These are phyloP conservation scores for Acrasis kona DNA, from an alignment of 78 protist genomes.

Conservation along the genomic window DNA sequence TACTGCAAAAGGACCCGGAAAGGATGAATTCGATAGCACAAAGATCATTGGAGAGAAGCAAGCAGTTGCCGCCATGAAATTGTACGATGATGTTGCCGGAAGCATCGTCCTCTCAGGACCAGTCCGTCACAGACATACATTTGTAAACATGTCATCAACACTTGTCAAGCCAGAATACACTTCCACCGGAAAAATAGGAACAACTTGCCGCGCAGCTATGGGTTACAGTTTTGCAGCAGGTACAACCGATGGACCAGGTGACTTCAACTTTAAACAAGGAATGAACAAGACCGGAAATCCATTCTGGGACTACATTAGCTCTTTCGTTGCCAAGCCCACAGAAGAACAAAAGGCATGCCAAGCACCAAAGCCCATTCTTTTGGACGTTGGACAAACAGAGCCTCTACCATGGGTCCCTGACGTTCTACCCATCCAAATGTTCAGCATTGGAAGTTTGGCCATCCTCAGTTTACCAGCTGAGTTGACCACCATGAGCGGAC, in stretches of 20 bases:
- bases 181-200: not conserved
- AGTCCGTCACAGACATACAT: conserved; percentile 31
- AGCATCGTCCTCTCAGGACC: conserved; percentile 32
- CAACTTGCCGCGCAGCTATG: conserved; percentile 53
- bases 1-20: conserved; percentile 43
- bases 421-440: not conserved
- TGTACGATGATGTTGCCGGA: conserved; percentile 3
- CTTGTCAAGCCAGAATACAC: conserved; percentile 20
- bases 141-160: conserved; percentile 27
- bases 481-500: conserved; percentile 70
- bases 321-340: conserved; percentile 38
- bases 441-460: conserved; percentile 22
- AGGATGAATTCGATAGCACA: conserved; percentile 40
- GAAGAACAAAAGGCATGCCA: conserved; percentile 49
- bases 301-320: conserved; percentile 43
- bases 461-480: conserved; percentile 60
- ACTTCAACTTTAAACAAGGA: conserved; percentile 52
- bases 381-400: conserved; percentile 46
- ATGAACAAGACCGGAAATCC: conserved; percentile 40
- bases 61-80: conserved; percentile 23
- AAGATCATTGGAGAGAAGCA: conserved; percentile 51
- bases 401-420: not conserved
- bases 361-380: conserved; percentile 59
- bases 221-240: conserved; percentile 69
- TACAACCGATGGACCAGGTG: conserved; percentile 74